Base-by-base conservation (phyloP, 2,329 filamentous ascomycete genomes). In the Fusarium sarcochroum region DNA sequence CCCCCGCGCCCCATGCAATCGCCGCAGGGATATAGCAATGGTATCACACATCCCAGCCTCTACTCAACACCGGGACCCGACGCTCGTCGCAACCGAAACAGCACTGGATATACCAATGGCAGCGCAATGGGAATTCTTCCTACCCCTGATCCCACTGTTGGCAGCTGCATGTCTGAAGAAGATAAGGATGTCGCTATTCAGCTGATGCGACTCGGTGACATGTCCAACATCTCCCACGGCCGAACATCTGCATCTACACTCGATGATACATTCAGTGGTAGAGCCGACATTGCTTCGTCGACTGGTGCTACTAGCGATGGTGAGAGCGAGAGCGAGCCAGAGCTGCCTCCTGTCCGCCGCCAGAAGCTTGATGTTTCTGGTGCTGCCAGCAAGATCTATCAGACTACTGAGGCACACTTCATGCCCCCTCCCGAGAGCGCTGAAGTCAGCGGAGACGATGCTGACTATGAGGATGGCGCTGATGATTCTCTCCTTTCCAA, bases 91-190 rank as follows among this genome's bases (percentile, higher is more conserved):
- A 85, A 90, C 71, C 90, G 91, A 60, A 87, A 88, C 56, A 89
- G 89, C 75, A 84, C 87, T 63, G 85, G 84, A 60, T 87, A 87
- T 68, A 82, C 85, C 35, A 80, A 81, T 69, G 80, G 82, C 68
- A 74, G 65, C 38, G 77, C 73, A 46, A 76, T 80, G 76, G 78
- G 90, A 55, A 88, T 97, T 71, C 84, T 98, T 68, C 94, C 94
- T 20, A 99, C 96, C 3, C 96, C 96, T 25, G 96, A 98, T 74
- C 95, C 95, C n/a, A 99, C 96, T 14, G 92, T 98, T 73, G 93
- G 93, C 55, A 98, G 95, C 81, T 97, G 93, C 79, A 95, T 99
- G 79, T 98, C 95, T 15, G 96, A 99, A 77, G 96, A 99, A 80
- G 89, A 91, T 72, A 91, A 91, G 76, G 96, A 99, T 80, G 96